phyloP scores from a whole-genome alignment of 2,329 filamentous ascomycete genomes.

The Sclerotinia subarctica region DNA sequence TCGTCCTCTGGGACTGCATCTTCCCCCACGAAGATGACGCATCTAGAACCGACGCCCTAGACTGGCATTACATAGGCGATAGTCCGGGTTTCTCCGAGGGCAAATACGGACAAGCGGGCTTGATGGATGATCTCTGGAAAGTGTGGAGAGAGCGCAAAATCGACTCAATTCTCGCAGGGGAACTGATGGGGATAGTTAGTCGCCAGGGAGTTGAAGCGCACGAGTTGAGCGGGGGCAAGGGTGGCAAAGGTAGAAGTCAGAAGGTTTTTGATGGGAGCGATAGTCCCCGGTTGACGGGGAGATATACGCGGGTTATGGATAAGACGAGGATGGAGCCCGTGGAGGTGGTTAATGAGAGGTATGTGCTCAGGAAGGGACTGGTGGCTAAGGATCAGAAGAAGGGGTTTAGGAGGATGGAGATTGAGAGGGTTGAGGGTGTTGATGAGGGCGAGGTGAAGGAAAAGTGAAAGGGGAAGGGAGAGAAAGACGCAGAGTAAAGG shows the following conservation, averaged over 20 bases:
- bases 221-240: conserved; percentile 39
- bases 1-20: conserved; percentile 94
- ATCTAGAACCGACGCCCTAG: conserved; percentile 55
- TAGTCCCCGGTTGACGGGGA: conserved; percentile 48
- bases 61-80: conserved; percentile 79
- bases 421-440: neutral
- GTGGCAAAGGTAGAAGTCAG: conserved; percentile 36
- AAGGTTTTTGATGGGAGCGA: conserved; percentile 56
- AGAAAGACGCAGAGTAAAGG: neutral
- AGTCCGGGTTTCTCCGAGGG: conserved; percentile 51
- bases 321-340: conserved; percentile 49
- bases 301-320: conserved; percentile 55
- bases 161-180: conserved; percentile 78
- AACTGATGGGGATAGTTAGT: conserved; percentile 63
- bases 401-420: conserved; percentile 15
- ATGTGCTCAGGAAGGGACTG: conserved; percentile 60
- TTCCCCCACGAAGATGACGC: conserved; percentile 59
- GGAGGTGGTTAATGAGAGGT: conserved; percentile 57
- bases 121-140: conserved; percentile 76
- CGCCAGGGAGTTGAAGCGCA: conserved; percentile 39
- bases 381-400: conserved; percentile 17
- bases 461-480: too few relatives aligned
- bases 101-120: conserved; percentile 62
- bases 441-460: neutral
- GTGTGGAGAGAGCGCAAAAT: conserved; percentile 83